Evolutionary conservation across 805 yeast genomes (phyloP), one percentile per base, ranked within the genome.

Genomic region (Cyberlindnera veronae): DNA sequence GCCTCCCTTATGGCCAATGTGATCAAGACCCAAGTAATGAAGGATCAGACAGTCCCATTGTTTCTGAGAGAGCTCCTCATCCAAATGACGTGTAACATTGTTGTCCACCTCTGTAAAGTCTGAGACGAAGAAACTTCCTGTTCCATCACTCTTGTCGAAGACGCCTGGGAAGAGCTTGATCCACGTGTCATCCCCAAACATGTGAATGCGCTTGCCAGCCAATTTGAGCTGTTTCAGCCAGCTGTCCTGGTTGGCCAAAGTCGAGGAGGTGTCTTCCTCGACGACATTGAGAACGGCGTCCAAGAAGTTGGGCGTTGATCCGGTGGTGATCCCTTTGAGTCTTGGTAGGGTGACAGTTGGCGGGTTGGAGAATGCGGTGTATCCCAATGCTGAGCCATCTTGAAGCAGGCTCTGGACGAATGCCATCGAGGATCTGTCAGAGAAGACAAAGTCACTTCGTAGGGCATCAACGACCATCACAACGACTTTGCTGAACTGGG

Each of bases 131-230:
- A 93, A 93, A 37, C 96, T 88, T 32, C 85, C 80, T 0, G 98
- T 91, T 2, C 98, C 98, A 29, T 93, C 98, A 21, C 59, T 64
- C 33, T 72, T 68, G 16, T 69, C 68, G 54, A 91, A 90, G 48
- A 71, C 71, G 42, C 68, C 66, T 0, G 96, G 96, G 50, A 90
- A 93, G 35, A 93, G 68, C 56, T 88, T 90, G 46, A 90, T 62
- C 99, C 99, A 93, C 1, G 99, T 93, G 58, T 93, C 99, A 62
- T 93, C 99, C 23, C 99, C 99, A 66, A 75, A 91, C 75, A 93
- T 86, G 56, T 89, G 84, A 21, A 93, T 66, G 16, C 55, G 68
- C 22, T 61, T 61, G 5, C 50, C 53, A 2, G 56, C 42, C 4
- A 48, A 32, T 28, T 53, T 48, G 32, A 89, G 69, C 56, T 93